These are phyloP conservation scores for Amphirosellinia nigrospora DNA, from an alignment of 495 filamentous ascomycete species.

Conservation along the genomic window DNA sequence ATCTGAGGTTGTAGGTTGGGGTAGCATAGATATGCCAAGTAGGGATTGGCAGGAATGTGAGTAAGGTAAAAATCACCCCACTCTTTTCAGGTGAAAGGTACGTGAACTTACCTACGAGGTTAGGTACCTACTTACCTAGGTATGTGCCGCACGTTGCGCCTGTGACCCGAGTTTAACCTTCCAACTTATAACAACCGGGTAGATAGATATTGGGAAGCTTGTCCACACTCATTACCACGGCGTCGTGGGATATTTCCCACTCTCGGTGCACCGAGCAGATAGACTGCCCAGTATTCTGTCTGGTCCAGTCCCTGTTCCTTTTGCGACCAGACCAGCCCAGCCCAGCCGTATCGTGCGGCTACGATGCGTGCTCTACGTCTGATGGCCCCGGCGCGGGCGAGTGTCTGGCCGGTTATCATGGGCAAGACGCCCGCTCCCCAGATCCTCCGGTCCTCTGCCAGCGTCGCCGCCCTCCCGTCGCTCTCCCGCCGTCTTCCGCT, in stretches of 20 bases:
- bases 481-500: slow-evolving; percentile 14
- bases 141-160: background rate
- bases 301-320: background rate
- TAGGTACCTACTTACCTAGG: background rate
- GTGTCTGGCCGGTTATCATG: background rate
- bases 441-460: background rate
- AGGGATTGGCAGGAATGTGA: too few species aligned
- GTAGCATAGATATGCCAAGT: background rate
- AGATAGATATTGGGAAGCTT: background rate
- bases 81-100: too few species aligned
- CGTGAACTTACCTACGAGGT: too few species aligned
- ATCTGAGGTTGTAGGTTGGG: background rate
- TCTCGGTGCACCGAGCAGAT: background rate
- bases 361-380: slow-evolving; percentile 16
- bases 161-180: background rate
- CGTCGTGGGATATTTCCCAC: background rate
- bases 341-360: background rate
- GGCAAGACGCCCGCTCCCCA: background rate
- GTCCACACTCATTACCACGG: background rate
- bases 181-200: background rate
- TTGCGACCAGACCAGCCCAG: background rate
- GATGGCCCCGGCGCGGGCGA: background rate
- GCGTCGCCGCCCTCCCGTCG: background rate
- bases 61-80: too few species aligned
- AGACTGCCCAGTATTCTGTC: background rate